Base-by-base conservation (phyloP, 208 protist genomes). In the Wallacemonas sp. region DNA sequence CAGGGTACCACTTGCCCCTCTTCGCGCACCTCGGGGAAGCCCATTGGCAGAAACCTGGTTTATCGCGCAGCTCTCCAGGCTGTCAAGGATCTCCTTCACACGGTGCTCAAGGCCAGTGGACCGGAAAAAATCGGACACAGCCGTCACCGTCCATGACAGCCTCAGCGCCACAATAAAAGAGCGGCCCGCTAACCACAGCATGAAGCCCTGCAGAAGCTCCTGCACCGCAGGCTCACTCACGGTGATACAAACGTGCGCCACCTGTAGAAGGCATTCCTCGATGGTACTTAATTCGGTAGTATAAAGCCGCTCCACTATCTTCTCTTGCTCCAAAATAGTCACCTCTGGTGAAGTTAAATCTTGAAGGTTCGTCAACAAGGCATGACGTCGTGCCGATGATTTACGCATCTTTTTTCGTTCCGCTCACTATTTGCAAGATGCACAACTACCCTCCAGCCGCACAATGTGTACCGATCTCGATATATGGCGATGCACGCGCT, bases 31-130 rank as follows among this genome's bases (percentile, higher is more conserved):
- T n/a, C n/a, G n/a, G n/a, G n/a, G n/a, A n/a, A n/a, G n/a, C n/a
- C n/a, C n/a, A n/a, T 6, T 62, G n/a, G 45, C 42, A 9, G 60
- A 49, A 1, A 79, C 71, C 54, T 84, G 86, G 61, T 96, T 94
- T 45, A 96, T 93, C 3, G 88, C 91, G 74, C 80, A 89, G 68
- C 84, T 94, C 80, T 96, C 91, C 42, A 96, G 77, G 54, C 79
- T 82, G 65, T 96, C 91, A 34, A 88, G 88, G 21, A 95, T 70
- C 59, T 84, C 70, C 62, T 91, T 81, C 39, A 95, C 72, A 19
- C 75, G 78, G 21, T 80, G 74, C 0, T 73, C 75, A 17, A 96
- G 70, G 0, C 80, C 87, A 1, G 77, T 67, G 46, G 75, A 22
- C 15, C 42, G 38, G 54, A 82, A 87, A 22, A 87, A 79, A 14